Evolutionary conservation across 1,284 basidiomycete genomes (phyloP).

Genomic region (Pseudozyma tsukubaensis): DNA sequence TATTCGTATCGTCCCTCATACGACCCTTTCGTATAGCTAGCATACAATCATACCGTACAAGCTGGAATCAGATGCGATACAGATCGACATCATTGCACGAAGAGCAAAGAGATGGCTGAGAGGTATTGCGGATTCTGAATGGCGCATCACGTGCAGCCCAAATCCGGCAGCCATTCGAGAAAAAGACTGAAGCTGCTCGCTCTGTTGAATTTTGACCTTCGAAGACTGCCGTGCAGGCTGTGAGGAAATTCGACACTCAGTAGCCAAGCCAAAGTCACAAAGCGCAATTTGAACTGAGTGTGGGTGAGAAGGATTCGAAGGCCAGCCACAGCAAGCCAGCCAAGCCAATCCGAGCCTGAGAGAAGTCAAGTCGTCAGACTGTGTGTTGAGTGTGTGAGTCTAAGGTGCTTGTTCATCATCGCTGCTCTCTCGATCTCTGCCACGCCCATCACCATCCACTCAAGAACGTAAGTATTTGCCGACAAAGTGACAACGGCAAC

Average conservation of each 20-base stretch:
- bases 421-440: conserved; percentile 26
- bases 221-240: conserved; percentile 4
- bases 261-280: background rate
- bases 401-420: conserved; percentile 16
- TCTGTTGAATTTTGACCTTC: background rate
- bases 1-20: no score
- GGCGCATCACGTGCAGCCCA: background rate
- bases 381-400: background rate
- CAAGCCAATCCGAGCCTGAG: conserved; percentile 2
- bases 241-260: background rate
- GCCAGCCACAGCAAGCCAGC: background rate
- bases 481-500: conserved; percentile 3
- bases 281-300: background rate
- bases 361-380: background rate
- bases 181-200: background rate
- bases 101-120: no score
- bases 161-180: background rate
- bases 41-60: no score
- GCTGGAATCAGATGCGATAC: no score
- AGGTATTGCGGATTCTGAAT: no score
- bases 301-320: background rate
- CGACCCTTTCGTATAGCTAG: no score
- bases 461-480: conserved; percentile 52
- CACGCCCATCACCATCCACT: conserved; percentile 49
- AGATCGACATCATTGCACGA: no score